Evolutionary conservation across 371 early-diverging fungal species (phyloP).

Genomic region (Actinomortierella ambigua): DNA sequence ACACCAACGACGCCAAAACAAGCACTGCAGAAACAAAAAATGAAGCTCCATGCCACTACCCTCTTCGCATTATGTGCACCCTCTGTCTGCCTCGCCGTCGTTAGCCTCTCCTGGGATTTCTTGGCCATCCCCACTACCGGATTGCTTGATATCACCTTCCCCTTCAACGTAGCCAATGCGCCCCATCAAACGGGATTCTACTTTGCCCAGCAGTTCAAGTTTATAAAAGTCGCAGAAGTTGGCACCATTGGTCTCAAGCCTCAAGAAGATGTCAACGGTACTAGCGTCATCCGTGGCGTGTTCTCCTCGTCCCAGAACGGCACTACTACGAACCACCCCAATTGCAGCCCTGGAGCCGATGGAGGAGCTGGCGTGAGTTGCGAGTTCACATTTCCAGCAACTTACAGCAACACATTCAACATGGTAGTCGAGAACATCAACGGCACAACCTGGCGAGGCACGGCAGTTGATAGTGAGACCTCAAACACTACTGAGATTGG

Average conservation of each 20-base stretch:
- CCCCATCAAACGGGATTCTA: neutral
- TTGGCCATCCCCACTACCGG: neutral
- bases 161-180: slow-evolving; percentile 3
- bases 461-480: slow-evolving; percentile 1
- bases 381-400: slow-evolving; percentile 9
- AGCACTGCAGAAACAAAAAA: too few species aligned
- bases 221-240: too few species aligned
- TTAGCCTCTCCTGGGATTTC: neutral
- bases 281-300: neutral
- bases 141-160: slow-evolving; percentile 3
- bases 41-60: slow-evolving; percentile 3
- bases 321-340: neutral
- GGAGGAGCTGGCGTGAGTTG: slow-evolving; percentile 14
- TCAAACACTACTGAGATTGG: neutral
- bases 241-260: slow-evolving; percentile 1
- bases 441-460: slow-evolving; percentile 7
- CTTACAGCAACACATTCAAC: slow-evolving; percentile 7
- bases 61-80: slow-evolving; percentile 1
- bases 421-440: neutral
- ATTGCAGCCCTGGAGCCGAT: neutral
- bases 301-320: neutral
- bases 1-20: too few species aligned
- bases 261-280: neutral
- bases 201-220: slow-evolving; percentile 6
- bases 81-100: neutral